Conservation (phyloP, 2,329 filamentous ascomycete species). For the Epichloe hybrida region DNA sequence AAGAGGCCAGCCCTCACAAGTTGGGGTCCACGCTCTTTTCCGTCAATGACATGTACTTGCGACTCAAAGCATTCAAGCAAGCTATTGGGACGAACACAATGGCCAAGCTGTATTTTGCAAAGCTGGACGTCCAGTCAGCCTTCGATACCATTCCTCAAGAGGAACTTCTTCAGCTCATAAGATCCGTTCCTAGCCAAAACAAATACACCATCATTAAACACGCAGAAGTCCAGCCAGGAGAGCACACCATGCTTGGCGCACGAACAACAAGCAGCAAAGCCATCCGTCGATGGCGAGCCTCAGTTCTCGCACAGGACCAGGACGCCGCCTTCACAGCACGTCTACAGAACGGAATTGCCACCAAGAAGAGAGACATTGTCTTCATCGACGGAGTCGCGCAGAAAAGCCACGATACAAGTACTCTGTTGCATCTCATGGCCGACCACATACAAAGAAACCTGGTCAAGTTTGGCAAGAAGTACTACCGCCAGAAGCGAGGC, state of each 20-base stretch:
- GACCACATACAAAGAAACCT: slow-evolving; percentile 78
- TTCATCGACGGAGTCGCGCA: slow-evolving; percentile 60
- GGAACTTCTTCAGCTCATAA: slow-evolving; percentile 54
- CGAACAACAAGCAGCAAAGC: slow-evolving; percentile 20
- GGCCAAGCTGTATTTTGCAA: slow-evolving; percentile 64
- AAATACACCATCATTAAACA: slow-evolving; percentile 64
- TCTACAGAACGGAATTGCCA: slow-evolving; percentile 26
- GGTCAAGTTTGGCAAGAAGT: slow-evolving; percentile 77
- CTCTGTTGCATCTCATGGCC: slow-evolving; percentile 55
- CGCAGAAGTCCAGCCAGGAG: slow-evolving; percentile 49
- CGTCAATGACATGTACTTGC: slow-evolving; percentile 63
- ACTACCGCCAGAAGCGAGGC: slow-evolving; percentile 73
- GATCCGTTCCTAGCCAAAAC: slow-evolving; percentile 38
- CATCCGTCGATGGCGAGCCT: slow-evolving; percentile 37
- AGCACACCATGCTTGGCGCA: slow-evolving; percentile 13
- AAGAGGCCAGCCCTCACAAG: slow-evolving; percentile 38
- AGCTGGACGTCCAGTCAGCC: slow-evolving; percentile 80
- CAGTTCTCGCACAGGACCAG: slow-evolving; percentile 32
- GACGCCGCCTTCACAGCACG: slow-evolving; percentile 29
- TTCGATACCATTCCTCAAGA: slow-evolving; percentile 92
- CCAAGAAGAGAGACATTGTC: slow-evolving; percentile 50
- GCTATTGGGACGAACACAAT: slow-evolving; percentile 24
- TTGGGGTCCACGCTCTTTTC: slow-evolving; percentile 76
- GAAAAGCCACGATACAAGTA: slow-evolving; percentile 39
- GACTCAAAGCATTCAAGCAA: slow-evolving; percentile 55